A percentile compares a stretch with the other conserved stretches of the same genome.
These are phyloP conservation scores for Amaranthus cruentus DNA, from an alignment of 148 eudicot genomes.

Conservation along the genomic window DNA sequence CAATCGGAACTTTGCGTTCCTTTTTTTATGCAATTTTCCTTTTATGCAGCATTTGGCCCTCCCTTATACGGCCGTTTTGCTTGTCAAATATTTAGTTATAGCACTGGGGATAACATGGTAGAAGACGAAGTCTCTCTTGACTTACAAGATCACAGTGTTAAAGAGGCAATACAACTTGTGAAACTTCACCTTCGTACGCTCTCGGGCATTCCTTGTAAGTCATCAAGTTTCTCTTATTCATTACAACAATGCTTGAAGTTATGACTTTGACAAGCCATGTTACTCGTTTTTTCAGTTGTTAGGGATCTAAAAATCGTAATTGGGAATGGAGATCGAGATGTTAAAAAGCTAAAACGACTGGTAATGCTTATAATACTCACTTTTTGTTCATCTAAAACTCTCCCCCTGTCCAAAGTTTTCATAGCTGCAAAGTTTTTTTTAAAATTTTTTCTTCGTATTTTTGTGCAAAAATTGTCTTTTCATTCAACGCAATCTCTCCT, in stretches of 20 bases:
- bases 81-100: neutral
- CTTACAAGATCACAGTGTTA: slow-evolving; percentile 33
- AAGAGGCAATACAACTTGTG: slow-evolving; percentile 40
- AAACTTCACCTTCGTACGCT: slow-evolving; percentile 45
- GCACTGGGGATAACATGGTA: slow-evolving; percentile 20
- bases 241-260: neutral
- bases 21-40: neutral
- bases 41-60: neutral
- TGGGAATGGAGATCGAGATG: slow-evolving; percentile 28
- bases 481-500: neutral
- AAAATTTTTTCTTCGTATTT: neutral
- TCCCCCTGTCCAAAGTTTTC: neutral
- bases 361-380: slow-evolving; percentile 20
- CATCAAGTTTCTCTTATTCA: neutral
- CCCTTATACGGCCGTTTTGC: neutral
- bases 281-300: slow-evolving; percentile 27
- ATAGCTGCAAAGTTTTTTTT: neutral
- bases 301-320: slow-evolving; percentile 31
- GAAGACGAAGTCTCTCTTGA: slow-evolving; percentile 34
- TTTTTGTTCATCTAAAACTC: neutral
- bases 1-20: neutral
- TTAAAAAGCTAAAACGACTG: slow-evolving; percentile 34
- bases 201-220: slow-evolving; percentile 45
- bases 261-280: slow-evolving; percentile 5
- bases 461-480: neutral